phyloP scores from a whole-genome alignment of 345 rosid genomes.

The Rhodamnia argentea region DNA sequence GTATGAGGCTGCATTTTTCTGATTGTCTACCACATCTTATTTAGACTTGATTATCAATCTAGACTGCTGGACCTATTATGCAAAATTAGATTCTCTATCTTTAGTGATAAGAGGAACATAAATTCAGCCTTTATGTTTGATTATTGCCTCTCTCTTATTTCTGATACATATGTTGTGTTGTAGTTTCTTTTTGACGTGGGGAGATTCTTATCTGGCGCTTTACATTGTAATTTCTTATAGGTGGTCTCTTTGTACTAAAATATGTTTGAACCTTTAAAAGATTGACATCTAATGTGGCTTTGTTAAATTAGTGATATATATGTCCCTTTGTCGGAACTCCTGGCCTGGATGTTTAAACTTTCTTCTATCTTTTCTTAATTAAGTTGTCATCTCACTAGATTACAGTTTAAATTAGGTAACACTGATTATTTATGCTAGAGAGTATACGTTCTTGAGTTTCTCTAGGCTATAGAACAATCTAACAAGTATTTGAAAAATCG shows the following conservation, averaged over 20 bases:
- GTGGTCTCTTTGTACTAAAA: neutral
- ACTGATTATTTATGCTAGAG: neutral
- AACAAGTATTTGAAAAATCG: neutral
- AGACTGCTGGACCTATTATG: neutral
- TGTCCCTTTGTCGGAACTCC: neutral
- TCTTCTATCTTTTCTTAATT: neutral
- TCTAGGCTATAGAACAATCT: neutral
- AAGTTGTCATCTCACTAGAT: neutral
- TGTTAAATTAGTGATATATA: neutral
- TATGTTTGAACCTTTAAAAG: neutral
- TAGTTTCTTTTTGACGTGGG: neutral
- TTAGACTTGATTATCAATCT: neutral
- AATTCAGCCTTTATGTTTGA: neutral
- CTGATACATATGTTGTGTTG: neutral
- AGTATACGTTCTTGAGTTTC: neutral
- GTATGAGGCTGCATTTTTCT: neutral
- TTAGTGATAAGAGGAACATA: neutral
- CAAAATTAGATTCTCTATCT: neutral
- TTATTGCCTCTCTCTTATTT: neutral
- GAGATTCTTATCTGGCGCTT: neutral
- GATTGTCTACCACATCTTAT: neutral
- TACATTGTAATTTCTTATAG: neutral
- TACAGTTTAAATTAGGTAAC: neutral
- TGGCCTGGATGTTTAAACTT: neutral
- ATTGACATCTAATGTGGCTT: neutral